Evolutionary conservation across 306 rosid species (phyloP).

Genomic region (Potentilla sterilis): DNA sequence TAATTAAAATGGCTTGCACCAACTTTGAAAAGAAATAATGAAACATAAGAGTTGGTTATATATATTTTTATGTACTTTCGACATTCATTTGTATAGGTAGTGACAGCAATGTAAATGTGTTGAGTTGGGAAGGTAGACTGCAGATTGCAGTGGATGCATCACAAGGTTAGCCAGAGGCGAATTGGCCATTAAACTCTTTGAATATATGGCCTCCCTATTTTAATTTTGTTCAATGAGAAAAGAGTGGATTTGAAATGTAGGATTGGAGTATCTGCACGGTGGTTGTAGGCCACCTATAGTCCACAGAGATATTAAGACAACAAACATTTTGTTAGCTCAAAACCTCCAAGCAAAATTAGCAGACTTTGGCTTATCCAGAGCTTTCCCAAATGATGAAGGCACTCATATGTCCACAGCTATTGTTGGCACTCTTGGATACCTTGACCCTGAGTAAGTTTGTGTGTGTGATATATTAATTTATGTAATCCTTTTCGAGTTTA

Average conservation of each 20-base stretch:
- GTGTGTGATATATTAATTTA: not conserved
- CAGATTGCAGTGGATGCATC: slow-evolving; percentile 32
- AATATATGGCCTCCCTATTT: not conserved
- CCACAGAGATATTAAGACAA: slow-evolving; percentile 38
- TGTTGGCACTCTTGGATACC: slow-evolving; percentile 33
- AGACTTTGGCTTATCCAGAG: slow-evolving; percentile 40
- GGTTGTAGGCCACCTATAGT: slow-evolving; percentile 42
- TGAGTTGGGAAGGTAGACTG: slow-evolving; percentile 32
- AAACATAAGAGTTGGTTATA: too few relatives aligned
- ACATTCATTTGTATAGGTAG: not conserved
- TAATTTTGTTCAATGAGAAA: not conserved
- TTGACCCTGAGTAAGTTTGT: slow-evolving; percentile 32
- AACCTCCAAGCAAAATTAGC: slow-evolving; percentile 40
- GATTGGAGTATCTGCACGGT: slow-evolving; percentile 42
- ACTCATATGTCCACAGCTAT: slow-evolving; percentile 26
- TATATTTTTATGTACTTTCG: too few relatives aligned
- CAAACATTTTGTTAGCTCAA: slow-evolving; percentile 36
- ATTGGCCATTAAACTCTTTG: not conserved
- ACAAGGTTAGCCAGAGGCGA: slow-evolving; percentile 15
- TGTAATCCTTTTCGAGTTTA: not conserved
- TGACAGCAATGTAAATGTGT: not conserved
- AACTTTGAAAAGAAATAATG: not conserved
- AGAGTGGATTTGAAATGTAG: slow-evolving; percentile 10
- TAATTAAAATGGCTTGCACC: not conserved
- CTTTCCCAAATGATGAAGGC: slow-evolving; percentile 27